A percentile compares a stretch with the other conserved stretches of the same genome.
Conservation (phyloP, 2,329 filamentous ascomycete species). For the Beauveria brongniartii region DNA sequence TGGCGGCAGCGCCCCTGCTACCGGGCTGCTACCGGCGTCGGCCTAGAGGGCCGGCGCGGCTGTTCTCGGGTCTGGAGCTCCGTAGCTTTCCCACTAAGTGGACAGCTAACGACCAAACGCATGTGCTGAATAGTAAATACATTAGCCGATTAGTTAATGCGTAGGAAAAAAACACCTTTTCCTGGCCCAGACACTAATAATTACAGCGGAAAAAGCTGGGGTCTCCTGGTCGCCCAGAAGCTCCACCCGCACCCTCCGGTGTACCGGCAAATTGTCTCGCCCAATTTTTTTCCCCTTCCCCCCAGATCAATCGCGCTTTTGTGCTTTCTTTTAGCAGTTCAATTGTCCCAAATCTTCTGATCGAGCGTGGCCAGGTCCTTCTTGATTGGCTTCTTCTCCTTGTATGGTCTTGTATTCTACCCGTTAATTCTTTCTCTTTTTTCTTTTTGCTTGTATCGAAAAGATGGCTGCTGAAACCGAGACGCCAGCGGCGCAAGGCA, state of each 20-base stretch:
- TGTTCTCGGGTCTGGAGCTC: constrained; percentile 3
- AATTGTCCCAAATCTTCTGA: constrained; percentile 3
- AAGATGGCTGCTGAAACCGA: constrained; percentile 10
- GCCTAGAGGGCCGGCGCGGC: not conserved
- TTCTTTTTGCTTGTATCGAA: constrained; percentile 3
- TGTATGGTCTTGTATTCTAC: constrained; percentile 3
- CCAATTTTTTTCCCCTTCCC: constrained; percentile 8
- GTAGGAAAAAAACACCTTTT: not conserved
- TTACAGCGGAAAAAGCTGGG: not conserved
- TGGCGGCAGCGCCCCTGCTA: not conserved
- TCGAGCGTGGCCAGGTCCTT: not conserved
- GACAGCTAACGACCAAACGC: not conserved
- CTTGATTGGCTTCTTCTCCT: not conserved
- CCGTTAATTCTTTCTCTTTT: not conserved
- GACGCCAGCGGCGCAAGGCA: not conserved
- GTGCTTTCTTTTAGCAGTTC: constrained; percentile 5
- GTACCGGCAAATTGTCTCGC: constrained; percentile 8
- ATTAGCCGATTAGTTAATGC: not conserved
- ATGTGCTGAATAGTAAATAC: not conserved
- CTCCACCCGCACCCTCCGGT: constrained; percentile 8
- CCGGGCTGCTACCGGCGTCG: not conserved
- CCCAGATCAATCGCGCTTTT: not conserved
- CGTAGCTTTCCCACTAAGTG: not conserved
- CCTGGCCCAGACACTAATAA: not conserved
- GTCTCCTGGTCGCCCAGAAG: constrained; percentile 6